Base-by-base conservation (phyloP, 129 eudicot species). In the Artemisia argyi region DNA sequence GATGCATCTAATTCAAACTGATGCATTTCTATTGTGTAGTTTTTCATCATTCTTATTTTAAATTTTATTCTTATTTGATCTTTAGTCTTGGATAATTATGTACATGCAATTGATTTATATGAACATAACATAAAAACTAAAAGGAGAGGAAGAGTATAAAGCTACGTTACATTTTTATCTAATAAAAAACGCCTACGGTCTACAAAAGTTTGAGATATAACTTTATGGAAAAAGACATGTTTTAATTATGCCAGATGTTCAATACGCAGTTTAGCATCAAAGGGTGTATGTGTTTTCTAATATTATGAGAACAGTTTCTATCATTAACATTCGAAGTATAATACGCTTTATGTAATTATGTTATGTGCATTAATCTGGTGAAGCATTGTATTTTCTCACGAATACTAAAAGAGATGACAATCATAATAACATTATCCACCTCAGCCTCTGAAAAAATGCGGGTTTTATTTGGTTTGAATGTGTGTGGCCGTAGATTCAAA, bases 221-320 rank as follows among this genome's bases (percentile, higher is more conserved):
- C 60, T 26, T 61, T 26, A 7, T 26, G 19, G 51, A n/a, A 28
- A 68, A 42, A 64, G 69, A 16, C 69, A 42, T 20, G 69, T 35
- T 42, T 20, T n/a, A n/a, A n/a, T 64, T 3, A 17, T 57, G 63
- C 63, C 22, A 57, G 4, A 57, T 17, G 63, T 57, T 10, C 3
- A 53, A 15, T 69, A 54, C 3, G 35, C 46, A 28, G 48, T 48
- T 49, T 47, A 73, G 11, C 44, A 20, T 10, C 24, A 48, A 42
- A 8, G n/a, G 77, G 16, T 48, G 51, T 18, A 14, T 47, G 58
- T 18, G 2, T 20, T 61, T 19, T 28, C 16, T 5, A 4, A 10
- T 28, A 49, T 53, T 52, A 51, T 52, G n/a, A 68, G 5, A 50
- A 20, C 26, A 46, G 48, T 22, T 50, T 12, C 15, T 68, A 13